Conservation (phyloP, 225 moss, liverwort and hornwort genomes). For the Pseudoscleropodium purum region DNA sequence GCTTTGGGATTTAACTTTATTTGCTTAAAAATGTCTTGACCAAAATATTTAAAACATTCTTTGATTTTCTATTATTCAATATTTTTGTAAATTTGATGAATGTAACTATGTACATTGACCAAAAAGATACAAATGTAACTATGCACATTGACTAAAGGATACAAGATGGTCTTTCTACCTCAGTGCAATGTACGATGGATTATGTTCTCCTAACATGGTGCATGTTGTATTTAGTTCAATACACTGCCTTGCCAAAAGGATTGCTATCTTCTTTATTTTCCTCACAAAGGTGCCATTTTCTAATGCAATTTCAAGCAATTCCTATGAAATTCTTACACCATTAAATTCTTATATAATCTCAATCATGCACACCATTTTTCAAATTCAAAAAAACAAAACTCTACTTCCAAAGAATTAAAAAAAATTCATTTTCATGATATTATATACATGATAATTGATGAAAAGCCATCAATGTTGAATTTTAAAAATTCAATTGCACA, state of each 20-base stretch:
- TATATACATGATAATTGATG: background rate
- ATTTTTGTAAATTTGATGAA: background rate
- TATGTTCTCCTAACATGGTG: background rate
- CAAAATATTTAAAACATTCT: background rate
- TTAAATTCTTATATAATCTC: too few species aligned
- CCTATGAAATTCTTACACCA: too few species aligned
- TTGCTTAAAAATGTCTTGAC: background rate
- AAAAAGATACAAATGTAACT: background rate
- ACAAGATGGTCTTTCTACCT: too few species aligned
- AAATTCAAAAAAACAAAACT: background rate
- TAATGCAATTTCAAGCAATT: background rate
- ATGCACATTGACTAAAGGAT: fast-evolving
- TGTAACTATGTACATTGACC: fast-evolving
- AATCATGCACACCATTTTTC: too few species aligned
- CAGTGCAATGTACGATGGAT: background rate
- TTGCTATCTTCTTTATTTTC: too few species aligned
- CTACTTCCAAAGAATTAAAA: too few species aligned
- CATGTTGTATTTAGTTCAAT: background rate
- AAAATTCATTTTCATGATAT: background rate
- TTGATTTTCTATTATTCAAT: background rate
- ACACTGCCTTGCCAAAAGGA: too few species aligned
- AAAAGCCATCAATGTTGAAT: background rate
- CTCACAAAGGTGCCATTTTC: background rate
- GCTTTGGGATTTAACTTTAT: background rate
- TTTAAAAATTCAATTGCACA: background rate